These are phyloP conservation scores for Kokia cookei DNA, from an alignment of 441 rosid genomes.

Conservation along the genomic window DNA sequence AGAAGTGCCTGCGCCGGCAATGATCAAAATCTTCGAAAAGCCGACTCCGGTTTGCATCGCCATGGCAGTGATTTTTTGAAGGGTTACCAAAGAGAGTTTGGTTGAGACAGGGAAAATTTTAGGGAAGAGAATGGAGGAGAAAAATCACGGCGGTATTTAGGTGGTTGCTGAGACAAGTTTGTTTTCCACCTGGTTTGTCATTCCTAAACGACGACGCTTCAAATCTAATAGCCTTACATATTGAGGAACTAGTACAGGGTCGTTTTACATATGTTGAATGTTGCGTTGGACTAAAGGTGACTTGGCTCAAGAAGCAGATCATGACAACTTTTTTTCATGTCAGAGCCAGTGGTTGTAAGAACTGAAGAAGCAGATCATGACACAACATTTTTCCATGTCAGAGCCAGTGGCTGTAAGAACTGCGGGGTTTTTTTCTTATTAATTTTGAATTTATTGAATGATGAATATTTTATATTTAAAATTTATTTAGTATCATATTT, in stretches of 20 bases:
- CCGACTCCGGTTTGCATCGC: conserved; percentile 77
- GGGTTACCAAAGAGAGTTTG: background rate
- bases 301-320: too few species aligned
- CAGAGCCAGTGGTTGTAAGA: too few species aligned
- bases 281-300: background rate
- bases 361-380: too few species aligned
- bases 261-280: background rate
- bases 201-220: background rate
- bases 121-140: too few species aligned
- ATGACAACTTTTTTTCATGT: too few species aligned
- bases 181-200: background rate
- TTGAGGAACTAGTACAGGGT: background rate
- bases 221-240: background rate
- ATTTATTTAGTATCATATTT: too few species aligned
- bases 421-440: too few species aligned
- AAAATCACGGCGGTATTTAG: background rate
- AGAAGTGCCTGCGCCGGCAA: conserved; percentile 71
- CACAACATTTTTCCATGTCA: too few species aligned
- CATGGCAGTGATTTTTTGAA: conserved; percentile 30
- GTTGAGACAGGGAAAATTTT: background rate
- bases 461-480: too few species aligned
- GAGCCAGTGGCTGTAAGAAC: too few species aligned
- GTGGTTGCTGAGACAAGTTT: background rate
- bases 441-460: too few species aligned
- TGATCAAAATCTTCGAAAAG: conserved; percentile 50